Conservation (phyloP, 176 grass and related monocot genomes). For the Otatea glauca region DNA sequence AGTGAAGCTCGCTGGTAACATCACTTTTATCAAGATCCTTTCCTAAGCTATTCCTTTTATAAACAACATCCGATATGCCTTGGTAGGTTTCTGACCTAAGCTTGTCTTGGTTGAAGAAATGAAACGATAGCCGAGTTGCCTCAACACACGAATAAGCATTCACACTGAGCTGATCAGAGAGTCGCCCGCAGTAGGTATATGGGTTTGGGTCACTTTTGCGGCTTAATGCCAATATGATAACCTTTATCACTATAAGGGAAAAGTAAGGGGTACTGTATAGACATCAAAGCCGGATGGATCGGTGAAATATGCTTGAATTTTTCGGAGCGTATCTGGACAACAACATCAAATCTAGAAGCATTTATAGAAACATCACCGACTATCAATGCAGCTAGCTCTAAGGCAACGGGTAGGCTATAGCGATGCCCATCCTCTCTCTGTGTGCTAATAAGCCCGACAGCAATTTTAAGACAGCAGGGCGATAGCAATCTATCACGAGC, state of each 20-base stretch:
- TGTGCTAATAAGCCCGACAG: not conserved
- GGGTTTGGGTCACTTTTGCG: too few relatives aligned
- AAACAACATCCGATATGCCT: not conserved
- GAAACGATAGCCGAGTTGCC: not conserved
- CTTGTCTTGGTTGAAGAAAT: not conserved
- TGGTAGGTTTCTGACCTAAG: not conserved
- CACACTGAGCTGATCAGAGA: not conserved
- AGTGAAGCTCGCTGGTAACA: not conserved
- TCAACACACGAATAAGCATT: too few relatives aligned
- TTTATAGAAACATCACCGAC: not conserved
- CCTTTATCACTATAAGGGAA: not conserved
- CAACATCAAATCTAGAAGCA: not conserved
- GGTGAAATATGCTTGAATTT: not conserved
- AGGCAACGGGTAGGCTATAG: fast-evolving
- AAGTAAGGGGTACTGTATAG: not conserved
- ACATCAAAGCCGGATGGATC: not conserved
- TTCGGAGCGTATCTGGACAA: fast-evolving
- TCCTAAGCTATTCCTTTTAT: not conserved
- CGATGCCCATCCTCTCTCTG: fast-evolving
- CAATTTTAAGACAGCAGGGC: not conserved
- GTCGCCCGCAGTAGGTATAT: too few relatives aligned
- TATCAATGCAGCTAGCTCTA: not conserved
- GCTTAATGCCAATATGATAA: not conserved
- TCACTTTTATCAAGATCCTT: not conserved
- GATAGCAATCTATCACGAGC: not conserved